Percentiles rank a stretch among this genome's conserved stretches.
phyloP scores from a whole-genome alignment of 2,329 filamentous ascomycete genomes.

The Paecilomyces dactylethromorphus region DNA sequence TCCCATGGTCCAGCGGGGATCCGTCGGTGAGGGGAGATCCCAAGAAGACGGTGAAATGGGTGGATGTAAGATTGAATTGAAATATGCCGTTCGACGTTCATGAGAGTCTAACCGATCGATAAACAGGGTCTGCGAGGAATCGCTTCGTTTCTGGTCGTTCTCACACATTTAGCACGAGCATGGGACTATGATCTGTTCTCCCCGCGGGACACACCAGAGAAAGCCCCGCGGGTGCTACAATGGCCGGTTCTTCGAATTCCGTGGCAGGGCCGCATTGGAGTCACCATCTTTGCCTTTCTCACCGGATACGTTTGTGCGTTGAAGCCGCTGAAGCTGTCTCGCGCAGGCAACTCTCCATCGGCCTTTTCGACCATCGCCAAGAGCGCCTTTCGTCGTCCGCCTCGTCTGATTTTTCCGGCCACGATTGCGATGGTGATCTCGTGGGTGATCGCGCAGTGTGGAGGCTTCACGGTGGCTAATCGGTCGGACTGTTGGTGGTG shows the following conservation, averaged over 20 bases:
- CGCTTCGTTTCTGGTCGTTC: conserved; percentile 47
- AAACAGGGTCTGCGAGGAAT: conserved; percentile 46
- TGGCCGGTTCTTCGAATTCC: conserved; percentile 50
- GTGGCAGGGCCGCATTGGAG: conserved; percentile 48
- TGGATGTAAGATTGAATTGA: conserved; percentile 47
- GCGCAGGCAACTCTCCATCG: conserved; percentile 37
- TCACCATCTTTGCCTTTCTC: conserved; percentile 51
- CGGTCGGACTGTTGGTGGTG: conserved; percentile 47
- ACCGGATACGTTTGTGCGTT: conserved; percentile 52
- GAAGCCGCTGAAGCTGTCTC: conserved; percentile 47
- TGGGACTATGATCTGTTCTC: conserved; percentile 49
- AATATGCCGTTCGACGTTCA: too few relatives aligned
- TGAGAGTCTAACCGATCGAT: background rate
- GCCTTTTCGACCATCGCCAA: conserved; percentile 45
- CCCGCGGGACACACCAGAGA: conserved; percentile 38
- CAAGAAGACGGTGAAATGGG: conserved; percentile 48
- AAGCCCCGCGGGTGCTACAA: conserved; percentile 42
- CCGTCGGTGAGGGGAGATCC: conserved; percentile 24
- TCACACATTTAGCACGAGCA: conserved; percentile 47
- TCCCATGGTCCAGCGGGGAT: conserved; percentile 15
- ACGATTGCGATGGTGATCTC: conserved; percentile 46
- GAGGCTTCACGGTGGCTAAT: conserved; percentile 43
- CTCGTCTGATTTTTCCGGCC: conserved; percentile 46
- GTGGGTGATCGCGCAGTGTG: conserved; percentile 44
- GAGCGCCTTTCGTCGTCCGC: conserved; percentile 48